Conservation (phyloP, 306 rosid species). For the Medicago lupulina region DNA sequence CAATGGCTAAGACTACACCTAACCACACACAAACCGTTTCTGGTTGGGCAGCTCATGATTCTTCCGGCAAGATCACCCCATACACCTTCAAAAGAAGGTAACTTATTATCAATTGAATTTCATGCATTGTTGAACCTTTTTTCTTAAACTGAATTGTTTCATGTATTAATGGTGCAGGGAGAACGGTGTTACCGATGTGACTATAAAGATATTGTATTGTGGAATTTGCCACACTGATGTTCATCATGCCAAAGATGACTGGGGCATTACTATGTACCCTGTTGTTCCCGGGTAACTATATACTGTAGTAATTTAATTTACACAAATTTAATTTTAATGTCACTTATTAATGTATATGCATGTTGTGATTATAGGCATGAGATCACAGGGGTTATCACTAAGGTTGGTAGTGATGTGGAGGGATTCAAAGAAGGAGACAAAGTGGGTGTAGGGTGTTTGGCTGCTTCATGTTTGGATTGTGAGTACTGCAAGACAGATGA, state of each 20-base stretch:
- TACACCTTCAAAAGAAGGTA: slow-evolving; percentile 69
- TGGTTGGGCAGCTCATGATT: slow-evolving; percentile 89
- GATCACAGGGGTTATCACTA: slow-evolving; percentile 63
- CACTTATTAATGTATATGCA: no score
- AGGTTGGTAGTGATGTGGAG: slow-evolving; percentile 69
- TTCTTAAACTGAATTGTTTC: background rate
- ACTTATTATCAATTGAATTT: background rate
- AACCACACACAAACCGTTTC: slow-evolving; percentile 73
- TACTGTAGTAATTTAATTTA: no score
- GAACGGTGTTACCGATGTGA: slow-evolving; percentile 67
- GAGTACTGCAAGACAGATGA: slow-evolving; percentile 55
- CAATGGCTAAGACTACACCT: slow-evolving; percentile 67
- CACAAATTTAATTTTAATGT: no score
- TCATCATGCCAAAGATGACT: slow-evolving; percentile 63
- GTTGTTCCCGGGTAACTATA: slow-evolving; percentile 68
- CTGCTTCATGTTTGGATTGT: slow-evolving; percentile 69
- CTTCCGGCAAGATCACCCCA: slow-evolving; percentile 72
- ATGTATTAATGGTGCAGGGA: slow-evolving; percentile 52
- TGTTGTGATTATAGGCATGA: slow-evolving; percentile 56
- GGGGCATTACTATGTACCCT: slow-evolving; percentile 86
- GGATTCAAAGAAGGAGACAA: slow-evolving; percentile 67
- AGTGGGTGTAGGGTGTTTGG: slow-evolving; percentile 82
- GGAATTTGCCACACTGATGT: slow-evolving; percentile 87
- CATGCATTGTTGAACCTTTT: background rate
- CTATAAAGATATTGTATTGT: slow-evolving; percentile 63